Evolutionary conservation across 805 yeast species (phyloP).

Genomic region (Starmerella tilneyi): DNA sequence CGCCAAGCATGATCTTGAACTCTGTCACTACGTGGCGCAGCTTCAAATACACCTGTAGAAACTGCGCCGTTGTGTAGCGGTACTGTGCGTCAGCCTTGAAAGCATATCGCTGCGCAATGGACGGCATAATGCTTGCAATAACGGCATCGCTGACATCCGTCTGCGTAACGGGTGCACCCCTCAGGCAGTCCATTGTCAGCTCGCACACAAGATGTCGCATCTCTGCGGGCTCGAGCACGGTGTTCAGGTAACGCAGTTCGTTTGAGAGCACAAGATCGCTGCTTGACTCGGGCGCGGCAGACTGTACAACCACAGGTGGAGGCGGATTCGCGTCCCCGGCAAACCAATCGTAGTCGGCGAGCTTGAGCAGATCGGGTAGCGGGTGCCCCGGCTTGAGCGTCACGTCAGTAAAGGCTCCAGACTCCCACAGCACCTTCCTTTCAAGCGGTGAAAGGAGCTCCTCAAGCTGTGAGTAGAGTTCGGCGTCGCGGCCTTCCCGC

Average conservation of each 20-base stretch:
- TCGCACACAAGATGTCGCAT: conserved; percentile 19
- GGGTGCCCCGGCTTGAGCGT: conserved; percentile 9
- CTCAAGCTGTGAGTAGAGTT: conserved; percentile 8
- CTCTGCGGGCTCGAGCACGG: conserved; percentile 24
- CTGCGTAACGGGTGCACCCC: conserved; percentile 20
- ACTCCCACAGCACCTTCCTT: conserved; percentile 5
- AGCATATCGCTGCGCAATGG: conserved; percentile 21
- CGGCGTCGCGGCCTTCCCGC: conserved; percentile 1
- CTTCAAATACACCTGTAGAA: conserved; percentile 23
- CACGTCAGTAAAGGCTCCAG: conserved; percentile 22
- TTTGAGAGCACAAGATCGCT: conserved; percentile 13
- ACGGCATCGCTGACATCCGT: conserved; percentile 25
- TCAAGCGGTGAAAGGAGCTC: conserved; percentile 12
- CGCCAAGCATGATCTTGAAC: conserved; percentile 20
- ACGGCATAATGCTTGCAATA: conserved; percentile 22
- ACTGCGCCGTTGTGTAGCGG: conserved; percentile 26
- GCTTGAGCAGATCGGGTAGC: conserved; percentile 1
- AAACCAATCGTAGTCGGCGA: conserved; percentile 5
- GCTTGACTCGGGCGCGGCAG: conserved; percentile 6
- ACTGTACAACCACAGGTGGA: conserved; percentile 19
- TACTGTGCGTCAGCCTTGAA: conserved; percentile 24
- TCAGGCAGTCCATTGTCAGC: conserved; percentile 17
- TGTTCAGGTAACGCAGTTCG: conserved; percentile 22
- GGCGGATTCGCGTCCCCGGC: conserved; percentile 12
- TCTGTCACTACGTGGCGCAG: conserved; percentile 23